Conservation (phyloP, 148 eudicot genomes). For the Rhododendron molle region DNA sequence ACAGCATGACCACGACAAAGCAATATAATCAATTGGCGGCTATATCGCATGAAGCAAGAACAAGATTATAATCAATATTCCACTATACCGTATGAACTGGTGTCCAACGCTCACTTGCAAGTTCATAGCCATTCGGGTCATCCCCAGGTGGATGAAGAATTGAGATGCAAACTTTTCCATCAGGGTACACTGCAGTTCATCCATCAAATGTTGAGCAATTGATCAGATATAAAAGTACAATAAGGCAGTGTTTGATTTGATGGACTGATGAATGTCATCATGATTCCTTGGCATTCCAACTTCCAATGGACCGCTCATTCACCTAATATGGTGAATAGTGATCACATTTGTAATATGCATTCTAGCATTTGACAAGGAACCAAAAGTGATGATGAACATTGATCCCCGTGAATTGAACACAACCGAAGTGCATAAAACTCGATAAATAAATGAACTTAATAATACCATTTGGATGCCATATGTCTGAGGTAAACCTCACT, state of each 20-base stretch:
- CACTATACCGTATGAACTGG: constrained; percentile 92
- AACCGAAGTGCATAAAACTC: background rate
- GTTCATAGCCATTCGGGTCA: constrained; percentile 98
- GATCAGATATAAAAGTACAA: background rate
- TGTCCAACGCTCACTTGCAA: constrained; percentile 98
- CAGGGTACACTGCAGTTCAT: constrained; percentile 60
- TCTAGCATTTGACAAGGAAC: background rate
- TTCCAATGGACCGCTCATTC: background rate
- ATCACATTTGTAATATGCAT: background rate
- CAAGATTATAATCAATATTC: background rate
- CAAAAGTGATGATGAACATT: background rate
- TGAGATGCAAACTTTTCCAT: constrained; percentile 95
- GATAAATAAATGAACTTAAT: constrained; percentile 6
- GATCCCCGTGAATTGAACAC: background rate
- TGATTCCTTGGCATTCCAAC: background rate
- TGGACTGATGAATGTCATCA: background rate
- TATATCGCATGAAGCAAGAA: background rate
- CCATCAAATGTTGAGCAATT: constrained; percentile 3
- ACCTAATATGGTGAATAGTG: background rate
- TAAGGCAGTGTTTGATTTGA: background rate
- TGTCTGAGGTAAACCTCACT: constrained; percentile 73
- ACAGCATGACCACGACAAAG: background rate
- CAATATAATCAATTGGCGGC: background rate
- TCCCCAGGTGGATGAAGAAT: constrained; percentile 99
- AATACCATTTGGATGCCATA: constrained; percentile 96